Evolutionary conservation across 768 basidiomycete genomes (phyloP).

Genomic region (Boletus patriciae): DNA sequence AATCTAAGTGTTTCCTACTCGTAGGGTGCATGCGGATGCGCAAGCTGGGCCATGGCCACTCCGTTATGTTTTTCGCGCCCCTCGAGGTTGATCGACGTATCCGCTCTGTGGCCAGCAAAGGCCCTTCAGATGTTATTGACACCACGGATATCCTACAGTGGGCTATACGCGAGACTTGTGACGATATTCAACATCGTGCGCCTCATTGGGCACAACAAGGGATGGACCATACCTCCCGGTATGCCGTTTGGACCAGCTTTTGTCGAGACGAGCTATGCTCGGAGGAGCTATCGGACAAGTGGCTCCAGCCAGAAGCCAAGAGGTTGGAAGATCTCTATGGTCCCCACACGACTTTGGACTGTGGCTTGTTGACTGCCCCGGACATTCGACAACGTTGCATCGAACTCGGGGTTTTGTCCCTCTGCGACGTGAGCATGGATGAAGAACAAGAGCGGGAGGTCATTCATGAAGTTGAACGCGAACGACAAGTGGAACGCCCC

Average conservation of each 20-base stretch:
- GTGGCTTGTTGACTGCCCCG: neutral
- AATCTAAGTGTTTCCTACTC: constrained; percentile 1
- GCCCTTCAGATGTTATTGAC: neutral
- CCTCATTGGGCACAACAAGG: constrained; percentile 50
- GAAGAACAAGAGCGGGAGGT: constrained; percentile 48
- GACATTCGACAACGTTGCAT: constrained; percentile 3
- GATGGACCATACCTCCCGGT: constrained; percentile 34
- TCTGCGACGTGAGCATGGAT: neutral
- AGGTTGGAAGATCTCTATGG: constrained; percentile 30
- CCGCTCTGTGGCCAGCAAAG: constrained; percentile 26
- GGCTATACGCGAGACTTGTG: constrained; percentile 47
- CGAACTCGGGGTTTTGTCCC: constrained; percentile 6
- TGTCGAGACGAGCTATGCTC: constrained; percentile 4
- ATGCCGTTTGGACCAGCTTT: constrained; percentile 23
- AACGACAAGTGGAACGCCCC: constrained; percentile 41
- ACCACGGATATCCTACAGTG: constrained; percentile 43
- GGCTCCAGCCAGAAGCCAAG: constrained; percentile 44
- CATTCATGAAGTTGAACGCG: constrained; percentile 43
- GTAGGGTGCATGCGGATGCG: constrained; percentile 59
- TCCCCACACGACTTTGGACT: neutral
- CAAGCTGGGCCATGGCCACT: constrained; percentile 47
- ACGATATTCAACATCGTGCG: constrained; percentile 38
- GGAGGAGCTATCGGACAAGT: constrained; percentile 19
- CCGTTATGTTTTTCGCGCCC: constrained; percentile 51
- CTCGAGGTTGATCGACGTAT: constrained; percentile 44